phyloP scores from a whole-genome alignment of 495 filamentous ascomycete species.

The Penicillium fimorum region DNA sequence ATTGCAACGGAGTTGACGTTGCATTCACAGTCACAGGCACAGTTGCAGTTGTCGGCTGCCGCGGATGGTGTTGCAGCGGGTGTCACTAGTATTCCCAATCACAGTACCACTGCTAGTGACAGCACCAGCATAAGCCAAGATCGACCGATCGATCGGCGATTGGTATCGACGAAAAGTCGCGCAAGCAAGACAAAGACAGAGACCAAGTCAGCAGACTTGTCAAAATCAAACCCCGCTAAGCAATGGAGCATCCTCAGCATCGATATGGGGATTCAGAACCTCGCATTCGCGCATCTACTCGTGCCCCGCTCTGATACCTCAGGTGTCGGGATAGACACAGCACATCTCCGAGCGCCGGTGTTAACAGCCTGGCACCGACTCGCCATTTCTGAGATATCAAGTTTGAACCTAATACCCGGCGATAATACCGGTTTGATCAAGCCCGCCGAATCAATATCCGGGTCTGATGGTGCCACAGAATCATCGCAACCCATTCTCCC shows the following conservation, averaged over 20 bases:
- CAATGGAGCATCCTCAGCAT: slow-evolving; percentile 66
- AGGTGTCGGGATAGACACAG: neutral
- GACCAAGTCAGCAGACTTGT: neutral
- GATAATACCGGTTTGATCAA: neutral
- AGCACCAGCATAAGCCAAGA: neutral
- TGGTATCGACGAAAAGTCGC: neutral
- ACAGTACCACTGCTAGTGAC: neutral
- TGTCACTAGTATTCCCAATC: neutral
- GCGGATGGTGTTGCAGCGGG: neutral
- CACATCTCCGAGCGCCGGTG: neutral
- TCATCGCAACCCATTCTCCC: neutral
- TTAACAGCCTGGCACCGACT: slow-evolving; percentile 42
- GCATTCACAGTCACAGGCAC: slow-evolving; percentile 2
- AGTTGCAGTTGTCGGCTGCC: neutral
- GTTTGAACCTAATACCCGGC: slow-evolving; percentile 6
- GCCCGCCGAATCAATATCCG: neutral
- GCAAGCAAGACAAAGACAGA: neutral
- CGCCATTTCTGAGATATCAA: slow-evolving; percentile 25
- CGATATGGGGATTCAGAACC: slow-evolving; percentile 83
- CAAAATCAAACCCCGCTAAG: neutral
- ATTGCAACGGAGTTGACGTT: slow-evolving; percentile 25
- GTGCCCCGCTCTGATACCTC: slow-evolving; percentile 13
- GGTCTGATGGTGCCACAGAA: neutral
- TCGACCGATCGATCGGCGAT: neutral
- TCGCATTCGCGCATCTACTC: slow-evolving; percentile 61